phyloP scores from a whole-genome alignment of 192 early-diverging fungal species.

The Obelidium mucronatum region DNA sequence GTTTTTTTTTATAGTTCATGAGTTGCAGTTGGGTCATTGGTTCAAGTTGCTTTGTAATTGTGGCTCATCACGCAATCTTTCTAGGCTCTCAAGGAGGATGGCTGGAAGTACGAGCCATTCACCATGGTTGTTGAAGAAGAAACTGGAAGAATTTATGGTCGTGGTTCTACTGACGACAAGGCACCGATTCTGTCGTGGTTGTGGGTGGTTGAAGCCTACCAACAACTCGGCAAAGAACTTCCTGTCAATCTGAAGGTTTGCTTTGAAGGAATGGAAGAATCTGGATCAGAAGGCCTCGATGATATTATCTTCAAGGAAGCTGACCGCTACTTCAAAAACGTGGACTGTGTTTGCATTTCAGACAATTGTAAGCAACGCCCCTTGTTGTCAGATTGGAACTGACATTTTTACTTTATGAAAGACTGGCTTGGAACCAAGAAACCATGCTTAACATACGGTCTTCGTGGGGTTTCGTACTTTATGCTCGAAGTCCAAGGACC shows the following conservation, averaged over 20 bases:
- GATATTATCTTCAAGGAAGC: conserved; percentile 87
- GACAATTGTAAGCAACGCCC: conserved; percentile 88
- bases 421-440: conserved; percentile 95
- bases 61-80: background rate
- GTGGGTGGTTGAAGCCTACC: conserved; percentile 93
- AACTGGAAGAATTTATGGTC: conserved; percentile 84
- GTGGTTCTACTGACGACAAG: conserved; percentile 97
- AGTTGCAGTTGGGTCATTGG: background rate
- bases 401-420: background rate
- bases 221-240: conserved; percentile 86
- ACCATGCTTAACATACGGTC: conserved; percentile 98
- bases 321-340: conserved; percentile 85
- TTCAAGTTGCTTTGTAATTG: no score
- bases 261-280: conserved; percentile 96
- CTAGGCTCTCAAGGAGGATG: conserved; percentile 35
- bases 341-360: conserved; percentile 95
- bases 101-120: conserved; percentile 94
- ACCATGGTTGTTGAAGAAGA: conserved; percentile 81
- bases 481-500: conserved; percentile 76
- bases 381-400: background rate
- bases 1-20: background rate
- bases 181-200: conserved; percentile 97
- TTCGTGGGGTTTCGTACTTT: conserved; percentile 82
- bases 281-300: conserved; percentile 95
- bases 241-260: conserved; percentile 97